Conservation (phyloP, 495 filamentous ascomycete species). For the Letharia lupina region DNA sequence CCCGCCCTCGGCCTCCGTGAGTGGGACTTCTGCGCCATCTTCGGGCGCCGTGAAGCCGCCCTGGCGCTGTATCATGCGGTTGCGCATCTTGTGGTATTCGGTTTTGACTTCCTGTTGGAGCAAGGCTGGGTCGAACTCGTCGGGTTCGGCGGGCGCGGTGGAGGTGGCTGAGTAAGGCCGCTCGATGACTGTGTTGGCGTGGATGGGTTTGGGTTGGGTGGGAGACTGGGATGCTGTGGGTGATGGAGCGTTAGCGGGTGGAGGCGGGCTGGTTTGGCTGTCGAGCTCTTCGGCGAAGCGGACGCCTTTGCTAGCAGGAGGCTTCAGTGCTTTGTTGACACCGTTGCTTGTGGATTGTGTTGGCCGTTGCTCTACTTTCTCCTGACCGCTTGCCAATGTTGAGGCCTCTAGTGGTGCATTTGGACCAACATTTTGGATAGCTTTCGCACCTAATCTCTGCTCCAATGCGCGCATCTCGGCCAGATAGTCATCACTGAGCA, state of each 20-base stretch:
- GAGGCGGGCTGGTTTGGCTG: slow-evolving; percentile 35
- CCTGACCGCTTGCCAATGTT: not conserved
- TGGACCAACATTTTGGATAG: slow-evolving; percentile 39
- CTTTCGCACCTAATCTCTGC: slow-evolving; percentile 46
- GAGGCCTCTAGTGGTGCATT: slow-evolving; percentile 22
- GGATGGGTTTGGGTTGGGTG: slow-evolving; percentile 48
- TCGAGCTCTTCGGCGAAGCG: slow-evolving; percentile 69
- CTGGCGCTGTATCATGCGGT: slow-evolving; percentile 66
- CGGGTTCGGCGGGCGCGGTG: slow-evolving; percentile 41
- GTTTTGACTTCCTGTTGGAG: slow-evolving; percentile 67
- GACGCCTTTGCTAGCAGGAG: slow-evolving; percentile 51
- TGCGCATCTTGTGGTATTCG: slow-evolving; percentile 73
- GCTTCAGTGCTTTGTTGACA: slow-evolving; percentile 25
- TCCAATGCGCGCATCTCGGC: slow-evolving; percentile 79
- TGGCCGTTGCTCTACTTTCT: not conserved
- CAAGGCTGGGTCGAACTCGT: slow-evolving; percentile 65
- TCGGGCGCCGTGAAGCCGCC: slow-evolving; percentile 60
- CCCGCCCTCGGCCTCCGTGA: slow-evolving; percentile 59
- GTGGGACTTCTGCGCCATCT: slow-evolving; percentile 52
- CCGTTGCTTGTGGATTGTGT: slow-evolving; percentile 20
- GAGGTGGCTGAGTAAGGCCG: slow-evolving; percentile 33
- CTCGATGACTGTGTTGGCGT: slow-evolving; percentile 56
- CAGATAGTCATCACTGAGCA: slow-evolving; percentile 63
- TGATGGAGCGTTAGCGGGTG: slow-evolving; percentile 1
- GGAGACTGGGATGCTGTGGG: slow-evolving; percentile 23